Evolutionary conservation across 768 basidiomycete genomes (phyloP), one percentile per base, ranked within the genome.

Genomic region (Neoboletus subvelutipes): DNA sequence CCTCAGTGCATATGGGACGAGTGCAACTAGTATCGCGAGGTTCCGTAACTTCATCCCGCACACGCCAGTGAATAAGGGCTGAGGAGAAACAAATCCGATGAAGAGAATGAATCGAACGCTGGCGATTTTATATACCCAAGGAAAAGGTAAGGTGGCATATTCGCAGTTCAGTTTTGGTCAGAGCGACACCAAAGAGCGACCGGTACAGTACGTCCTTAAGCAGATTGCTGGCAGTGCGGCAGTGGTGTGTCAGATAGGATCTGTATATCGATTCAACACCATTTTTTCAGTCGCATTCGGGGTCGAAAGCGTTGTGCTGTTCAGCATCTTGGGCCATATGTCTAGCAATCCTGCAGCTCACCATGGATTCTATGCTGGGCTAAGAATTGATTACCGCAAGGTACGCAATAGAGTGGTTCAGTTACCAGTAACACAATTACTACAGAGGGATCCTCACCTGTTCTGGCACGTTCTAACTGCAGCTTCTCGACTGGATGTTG

Each of bases 91-190:
- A 12, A 2, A 26, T n/a, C 6, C 20, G 28, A 45, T 22, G 2
- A 20, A 20, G 28, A 9, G 10, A 9, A 42, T n/a, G 3, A 18
- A 13, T 6, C 26, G 33, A 37, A 6, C 13, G 7, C 12, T 3
- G 9, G 28, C 13, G 51, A 34, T 28, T 31, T 50, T 62, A 61
- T 62, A 57, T 50, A 36, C 47, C 18, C 34, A 1, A 34, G 20
- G 31, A 4, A 45, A 41, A 15, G n/a, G 29, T 3, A 11, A 29
- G 29, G 9, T 29, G 29, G 10, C 29, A 29, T 6, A 29, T 29
- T 0, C 29, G 29, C 29, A 29, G 28, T 28, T 18, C 40, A n/a
- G n/a, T 26, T 37, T 51, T 15, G 28, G 33, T 39, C 9, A 8
- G 15, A 13, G 33, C 33, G 33, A 15, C 34, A 15, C 12, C 15